Percentiles rank a stretch among this genome's conserved stretches.
Evolutionary conservation across 2,329 filamentous ascomycete species (phyloP).

Genomic region (Verticillium nubilum): DNA sequence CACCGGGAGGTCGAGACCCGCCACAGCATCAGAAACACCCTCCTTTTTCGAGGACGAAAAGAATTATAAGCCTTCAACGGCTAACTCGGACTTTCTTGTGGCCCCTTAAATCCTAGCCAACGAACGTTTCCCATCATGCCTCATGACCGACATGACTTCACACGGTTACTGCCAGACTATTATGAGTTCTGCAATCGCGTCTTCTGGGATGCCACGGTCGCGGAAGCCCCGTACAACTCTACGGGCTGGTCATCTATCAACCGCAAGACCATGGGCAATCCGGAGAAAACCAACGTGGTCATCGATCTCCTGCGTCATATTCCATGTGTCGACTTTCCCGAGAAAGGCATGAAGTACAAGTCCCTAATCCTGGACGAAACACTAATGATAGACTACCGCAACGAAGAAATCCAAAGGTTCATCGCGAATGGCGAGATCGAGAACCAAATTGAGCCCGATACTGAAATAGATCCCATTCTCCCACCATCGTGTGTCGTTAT

Average conservation of each 20-base stretch:
- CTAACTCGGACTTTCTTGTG: too few relatives aligned
- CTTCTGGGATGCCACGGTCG: constrained; percentile 10
- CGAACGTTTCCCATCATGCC: too few relatives aligned
- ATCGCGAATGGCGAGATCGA: neutral
- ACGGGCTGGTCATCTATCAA: constrained; percentile 11
- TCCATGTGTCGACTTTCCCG: constrained; percentile 6
- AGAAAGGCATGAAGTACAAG: neutral
- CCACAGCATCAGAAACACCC: too few relatives aligned
- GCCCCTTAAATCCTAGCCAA: too few relatives aligned
- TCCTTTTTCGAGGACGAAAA: too few relatives aligned
- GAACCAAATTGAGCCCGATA: neutral
- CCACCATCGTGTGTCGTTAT: constrained; percentile 9
- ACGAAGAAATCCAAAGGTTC: neutral
- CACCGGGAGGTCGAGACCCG: too few relatives aligned
- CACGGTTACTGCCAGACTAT: constrained; percentile 13
- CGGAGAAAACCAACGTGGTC: constrained; percentile 6
- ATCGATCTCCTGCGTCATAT: constrained; percentile 11
- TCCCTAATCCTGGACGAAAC: constrained; percentile 3
- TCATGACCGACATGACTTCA: constrained; percentile 8
- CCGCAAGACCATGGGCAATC: constrained; percentile 5
- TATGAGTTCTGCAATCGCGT: constrained; percentile 12
- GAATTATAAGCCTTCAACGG: too few relatives aligned
- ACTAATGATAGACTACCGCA: constrained; percentile 4
- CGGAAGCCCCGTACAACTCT: constrained; percentile 1
- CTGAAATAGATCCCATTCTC: neutral